phyloP scores from a whole-genome alignment of 1,284 basidiomycete species.

The Hymenochaete sp. region DNA sequence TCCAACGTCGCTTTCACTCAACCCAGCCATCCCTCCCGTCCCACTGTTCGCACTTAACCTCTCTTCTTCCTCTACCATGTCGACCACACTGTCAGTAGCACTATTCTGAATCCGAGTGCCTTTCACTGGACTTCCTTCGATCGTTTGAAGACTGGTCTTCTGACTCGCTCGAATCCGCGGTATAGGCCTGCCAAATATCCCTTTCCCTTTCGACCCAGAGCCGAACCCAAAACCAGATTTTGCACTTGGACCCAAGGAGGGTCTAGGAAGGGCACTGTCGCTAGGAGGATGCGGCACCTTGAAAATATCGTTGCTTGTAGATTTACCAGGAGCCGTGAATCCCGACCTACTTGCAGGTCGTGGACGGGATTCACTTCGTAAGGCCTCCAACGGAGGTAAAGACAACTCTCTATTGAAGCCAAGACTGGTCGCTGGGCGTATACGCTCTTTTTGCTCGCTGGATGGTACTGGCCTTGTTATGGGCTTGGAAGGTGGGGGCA shows the following conservation, averaged over 20 bases:
- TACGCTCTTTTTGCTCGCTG: constrained; percentile 2
- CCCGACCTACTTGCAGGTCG: too few species aligned
- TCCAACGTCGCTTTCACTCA: too few species aligned
- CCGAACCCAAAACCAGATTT: background rate
- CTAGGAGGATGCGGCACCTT: too few species aligned
- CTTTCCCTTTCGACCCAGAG: background rate
- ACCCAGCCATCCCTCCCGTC: too few species aligned
- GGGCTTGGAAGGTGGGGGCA: constrained; percentile 17
- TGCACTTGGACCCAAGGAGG: too few species aligned
- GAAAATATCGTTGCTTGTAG: too few species aligned
- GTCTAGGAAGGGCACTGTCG: background rate
- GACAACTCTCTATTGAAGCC: constrained; percentile 15
- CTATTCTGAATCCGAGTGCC: constrained; percentile 24
- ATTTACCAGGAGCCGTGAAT: too few species aligned
- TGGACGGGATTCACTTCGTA: too few species aligned
- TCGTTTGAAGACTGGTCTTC: constrained; percentile 52
- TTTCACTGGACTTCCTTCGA: constrained; percentile 51
- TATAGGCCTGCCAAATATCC: constrained; percentile 10
- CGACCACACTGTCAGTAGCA: constrained; percentile 21
- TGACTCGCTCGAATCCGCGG: constrained; percentile 43
- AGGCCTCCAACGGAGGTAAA: too few species aligned
- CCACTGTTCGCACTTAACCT: background rate
- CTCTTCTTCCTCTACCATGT: constrained; percentile 5
- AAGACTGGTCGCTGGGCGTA: constrained; percentile 15
- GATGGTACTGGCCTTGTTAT: background rate